Evolutionary conservation across 768 basidiomycete genomes (phyloP), one percentile per base, ranked within the genome.

Genomic region (Termitomyces eurrhizus): DNA sequence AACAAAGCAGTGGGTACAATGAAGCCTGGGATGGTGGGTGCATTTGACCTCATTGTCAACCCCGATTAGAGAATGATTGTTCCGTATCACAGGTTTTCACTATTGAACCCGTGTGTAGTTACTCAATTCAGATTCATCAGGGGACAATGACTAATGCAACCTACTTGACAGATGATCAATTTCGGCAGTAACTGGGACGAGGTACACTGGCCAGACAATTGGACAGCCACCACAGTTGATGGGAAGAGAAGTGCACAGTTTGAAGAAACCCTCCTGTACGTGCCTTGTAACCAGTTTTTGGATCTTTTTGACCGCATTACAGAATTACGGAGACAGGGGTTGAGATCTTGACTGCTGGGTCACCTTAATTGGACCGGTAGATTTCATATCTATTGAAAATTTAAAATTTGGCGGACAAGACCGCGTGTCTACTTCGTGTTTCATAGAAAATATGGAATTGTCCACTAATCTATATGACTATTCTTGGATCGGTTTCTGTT

Each of bases 161-260:
- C 11, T 16, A 24, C 52, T 63, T 67, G 68, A 55, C 72, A 96
- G 84, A 98, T 98, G 95, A 87, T 97, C 65, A 98, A 98, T 72
- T 72, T 93, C 21, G 95, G 95, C 6, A 79, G 81, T 55, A 85
- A 80, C 63, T 90, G 89, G 86, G 83, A 83, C 35, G 83, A 85
- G 57, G 79, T 87, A 24, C 92, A 94, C 70, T 94, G 95, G 95
- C 89, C 89, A 36, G 94, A 96, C 72, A 88, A 93, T 69, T 98
- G 96, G 96, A 98, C 96, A 3, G 93, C 95, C 1, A 93, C 90
- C 24, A 99, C 97, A 5, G 74, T 82, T 13, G 96, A 98, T 73
- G 96, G 95, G 26, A 90, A 90, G 72, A 79, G 83, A 58, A 95
- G 92, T 62, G 97, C 97, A 1, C 97, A 99, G 69, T 99, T 98